phyloP scores from a whole-genome alignment of 75 land plant genomes.

The Pinus taeda region DNA sequence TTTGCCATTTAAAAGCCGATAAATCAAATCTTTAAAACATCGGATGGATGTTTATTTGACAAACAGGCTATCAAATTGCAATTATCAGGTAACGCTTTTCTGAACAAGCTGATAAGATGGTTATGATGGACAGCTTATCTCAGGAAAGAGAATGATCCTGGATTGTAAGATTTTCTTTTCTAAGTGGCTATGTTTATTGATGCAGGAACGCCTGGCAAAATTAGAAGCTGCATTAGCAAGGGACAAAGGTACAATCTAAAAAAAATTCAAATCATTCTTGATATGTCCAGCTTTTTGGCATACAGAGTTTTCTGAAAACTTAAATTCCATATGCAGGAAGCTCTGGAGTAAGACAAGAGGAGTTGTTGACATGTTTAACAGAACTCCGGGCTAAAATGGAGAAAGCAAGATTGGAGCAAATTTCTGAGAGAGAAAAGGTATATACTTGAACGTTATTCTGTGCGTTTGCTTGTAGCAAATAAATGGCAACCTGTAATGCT shows the following conservation, averaged over 20 bases:
- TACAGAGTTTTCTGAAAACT: background rate
- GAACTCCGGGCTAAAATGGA: slow-evolving; percentile 24
- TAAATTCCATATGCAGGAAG: background rate
- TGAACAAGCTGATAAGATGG: background rate
- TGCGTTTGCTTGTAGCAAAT: background rate
- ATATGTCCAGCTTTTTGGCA: background rate
- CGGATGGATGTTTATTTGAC: too few relatives aligned
- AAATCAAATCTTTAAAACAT: too few relatives aligned
- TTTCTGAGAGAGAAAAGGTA: slow-evolving; percentile 29
- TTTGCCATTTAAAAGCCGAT: too few relatives aligned
- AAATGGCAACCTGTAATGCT: background rate
- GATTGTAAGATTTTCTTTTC: background rate
- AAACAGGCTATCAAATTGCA: too few relatives aligned
- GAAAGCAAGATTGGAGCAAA: slow-evolving; percentile 23
- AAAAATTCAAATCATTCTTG: background rate
- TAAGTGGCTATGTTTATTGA: background rate
- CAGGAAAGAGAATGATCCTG: background rate
- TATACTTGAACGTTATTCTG: background rate
- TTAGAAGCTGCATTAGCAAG: slow-evolving; percentile 34
- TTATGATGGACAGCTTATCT: background rate
- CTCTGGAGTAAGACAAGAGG: slow-evolving; percentile 11
- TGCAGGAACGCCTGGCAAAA: slow-evolving; percentile 46
- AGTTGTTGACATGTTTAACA: slow-evolving; percentile 14
- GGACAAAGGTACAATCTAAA: slow-evolving; percentile 18
- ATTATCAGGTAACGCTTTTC: too few relatives aligned